Evolutionary conservation across 192 early-diverging fungal genomes (phyloP).

Genomic region (Podila minutissima): DNA sequence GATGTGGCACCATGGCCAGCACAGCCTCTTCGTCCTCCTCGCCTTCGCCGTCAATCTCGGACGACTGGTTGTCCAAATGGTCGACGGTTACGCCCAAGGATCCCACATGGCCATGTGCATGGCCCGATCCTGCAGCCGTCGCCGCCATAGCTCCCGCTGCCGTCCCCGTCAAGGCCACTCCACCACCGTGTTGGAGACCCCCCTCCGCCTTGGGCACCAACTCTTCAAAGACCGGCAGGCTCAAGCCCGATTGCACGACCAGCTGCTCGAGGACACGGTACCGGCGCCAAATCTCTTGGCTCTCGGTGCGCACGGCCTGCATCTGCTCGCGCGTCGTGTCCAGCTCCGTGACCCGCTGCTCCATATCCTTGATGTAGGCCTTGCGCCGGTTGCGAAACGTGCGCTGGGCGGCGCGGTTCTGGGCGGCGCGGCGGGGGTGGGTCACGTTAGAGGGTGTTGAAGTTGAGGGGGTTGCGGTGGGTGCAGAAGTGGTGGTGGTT

Average conservation of each 20-base stretch:
- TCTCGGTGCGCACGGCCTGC: slow-evolving; percentile 43
- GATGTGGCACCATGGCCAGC: too few relatives aligned
- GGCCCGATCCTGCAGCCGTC: background rate
- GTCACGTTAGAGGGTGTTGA: slow-evolving; percentile 18
- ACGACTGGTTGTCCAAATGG: background rate
- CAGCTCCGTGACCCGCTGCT: slow-evolving; percentile 74
- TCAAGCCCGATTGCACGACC: slow-evolving; percentile 6
- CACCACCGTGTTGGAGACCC: background rate
- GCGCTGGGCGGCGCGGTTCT: slow-evolving; percentile 92
- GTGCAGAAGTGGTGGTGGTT: background rate
- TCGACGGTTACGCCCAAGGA: background rate
- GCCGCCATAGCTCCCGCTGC: too few relatives aligned
- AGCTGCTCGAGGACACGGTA: slow-evolving; percentile 14
- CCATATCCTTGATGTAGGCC: slow-evolving; percentile 82
- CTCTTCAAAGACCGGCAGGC: background rate
- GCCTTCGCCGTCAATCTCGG: background rate
- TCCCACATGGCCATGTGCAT: background rate
- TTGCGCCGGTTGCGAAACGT: slow-evolving; percentile 91
- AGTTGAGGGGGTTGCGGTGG: background rate
- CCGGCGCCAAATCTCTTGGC: slow-evolving; percentile 36
- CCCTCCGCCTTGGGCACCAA: slow-evolving; percentile 8
- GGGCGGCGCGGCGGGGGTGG: slow-evolving; percentile 80
- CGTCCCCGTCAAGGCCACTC: background rate
- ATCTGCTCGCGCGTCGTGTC: slow-evolving; percentile 41
- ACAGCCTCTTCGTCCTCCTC: slow-evolving; percentile 23